Base-by-base conservation (phyloP, 1,284 basidiomycete species). In the Boletus sp. region DNA sequence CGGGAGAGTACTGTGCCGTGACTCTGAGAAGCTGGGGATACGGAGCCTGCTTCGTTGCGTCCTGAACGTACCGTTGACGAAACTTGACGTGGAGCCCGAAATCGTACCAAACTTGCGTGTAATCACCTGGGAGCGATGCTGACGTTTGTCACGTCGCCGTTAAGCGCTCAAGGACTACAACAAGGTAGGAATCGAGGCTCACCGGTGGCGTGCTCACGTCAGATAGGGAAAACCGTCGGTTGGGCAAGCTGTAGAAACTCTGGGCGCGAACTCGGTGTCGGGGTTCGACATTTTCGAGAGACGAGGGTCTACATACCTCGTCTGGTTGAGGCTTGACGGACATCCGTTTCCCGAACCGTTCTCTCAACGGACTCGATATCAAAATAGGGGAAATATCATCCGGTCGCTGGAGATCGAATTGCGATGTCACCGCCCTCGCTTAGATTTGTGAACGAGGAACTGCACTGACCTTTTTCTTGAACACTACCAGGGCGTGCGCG, bases 311-410 rank as follows among this genome's bases (percentile, higher is more conserved):
- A 60, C 61, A 33, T 45, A 64, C 61, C 54, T 62, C 63, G 14
- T 64, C 52, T 8, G 64, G 60, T 8, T 53, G 53, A 23, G 47
- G 35, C 40, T 50, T 61, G 20, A 62, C 33, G 12, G 64, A 41
- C 53, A 66, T 62, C 23, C 64, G 54, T 32, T 61, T 62, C 22
- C 64, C 64, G 39, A 66, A 66, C 19, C 62, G 61, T 55, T 62
- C 60, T 37, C 60, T 56, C 46, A 61, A 25, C 7, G 61, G 64
- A 35, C 58, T 65, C 9, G 54, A 56, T 34, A 64, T 54, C 25
- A 55, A 20, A 37, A 62, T 57, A 13, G 62, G 58, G 4, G 57
- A 55, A 34, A 45, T 57, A 3, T 65, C 61, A 19, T 67, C 60
- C 7, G 41, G 42, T 41, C 46, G 55, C 61, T 62, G 39, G 17